A percentile compares a stretch with the other conserved stretches of the same genome.
Conservation (phyloP, 2,329 filamentous ascomycete species). For the Calonectria pseudoreteaudii region DNA sequence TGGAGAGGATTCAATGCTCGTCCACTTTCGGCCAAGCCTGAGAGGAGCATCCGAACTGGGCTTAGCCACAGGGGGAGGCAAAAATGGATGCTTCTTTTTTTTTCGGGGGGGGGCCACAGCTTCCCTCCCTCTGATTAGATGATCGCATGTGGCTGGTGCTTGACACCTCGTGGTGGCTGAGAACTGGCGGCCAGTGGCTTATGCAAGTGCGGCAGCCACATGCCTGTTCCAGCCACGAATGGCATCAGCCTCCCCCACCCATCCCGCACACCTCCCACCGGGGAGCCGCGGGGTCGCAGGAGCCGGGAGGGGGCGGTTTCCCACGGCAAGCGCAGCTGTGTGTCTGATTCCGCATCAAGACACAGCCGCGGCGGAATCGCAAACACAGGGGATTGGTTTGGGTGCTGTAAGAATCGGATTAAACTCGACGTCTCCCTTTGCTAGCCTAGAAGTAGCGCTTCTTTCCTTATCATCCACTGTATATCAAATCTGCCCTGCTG, state of each 20-base stretch:
- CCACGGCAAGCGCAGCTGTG: slow-evolving; percentile 29
- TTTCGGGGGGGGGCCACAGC: neutral
- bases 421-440: slow-evolving; percentile 10
- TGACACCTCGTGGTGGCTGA: neutral
- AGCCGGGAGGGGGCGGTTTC: slow-evolving; percentile 42
- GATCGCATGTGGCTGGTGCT: neutral
- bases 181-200: neutral
- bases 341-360: slow-evolving; percentile 28
- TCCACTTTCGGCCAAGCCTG: neutral
- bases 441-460: slow-evolving; percentile 12
- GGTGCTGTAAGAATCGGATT: slow-evolving; percentile 11
- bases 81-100: neutral
- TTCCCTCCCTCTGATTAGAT: neutral
- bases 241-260: slow-evolving; percentile 42
- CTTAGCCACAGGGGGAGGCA: neutral
- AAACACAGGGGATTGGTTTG: neutral
- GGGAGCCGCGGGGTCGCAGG: slow-evolving; percentile 21
- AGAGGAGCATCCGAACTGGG: neutral
- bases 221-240: neutral
- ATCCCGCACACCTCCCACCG: slow-evolving; percentile 24
- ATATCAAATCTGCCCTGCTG: neutral
- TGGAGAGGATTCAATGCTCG: neutral
- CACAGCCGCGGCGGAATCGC: slow-evolving; percentile 25
- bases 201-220: neutral
- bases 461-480: neutral